These are phyloP conservation scores for Phaeomoniella chlamydospora DNA, from an alignment of 2,329 filamentous ascomycete species.

Conservation along the genomic window DNA sequence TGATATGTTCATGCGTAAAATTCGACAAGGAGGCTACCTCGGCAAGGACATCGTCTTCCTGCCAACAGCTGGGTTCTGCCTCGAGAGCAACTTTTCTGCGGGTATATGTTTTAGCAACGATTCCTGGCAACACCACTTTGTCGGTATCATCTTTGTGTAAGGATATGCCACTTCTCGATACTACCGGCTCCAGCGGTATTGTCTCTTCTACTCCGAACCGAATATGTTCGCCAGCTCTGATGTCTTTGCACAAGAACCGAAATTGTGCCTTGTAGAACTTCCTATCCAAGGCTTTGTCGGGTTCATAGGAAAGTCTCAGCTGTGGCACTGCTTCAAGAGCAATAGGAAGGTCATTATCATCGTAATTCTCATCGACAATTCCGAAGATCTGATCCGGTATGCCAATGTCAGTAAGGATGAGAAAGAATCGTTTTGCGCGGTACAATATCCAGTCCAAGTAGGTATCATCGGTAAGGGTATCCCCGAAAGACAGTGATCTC, in stretches of 20 bases:
- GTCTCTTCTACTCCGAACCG: conserved; percentile 45
- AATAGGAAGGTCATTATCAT: conserved; percentile 47
- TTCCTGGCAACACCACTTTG: conserved; percentile 21
- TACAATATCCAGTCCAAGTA: conserved; percentile 52
- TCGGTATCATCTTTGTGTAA: conserved; percentile 23
- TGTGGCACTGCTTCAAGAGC: conserved; percentile 38
- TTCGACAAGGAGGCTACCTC: conserved; percentile 23
- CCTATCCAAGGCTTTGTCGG: conserved; percentile 35
- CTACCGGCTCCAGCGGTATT: conserved; percentile 41
- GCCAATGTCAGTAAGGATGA: conserved; percentile 43
- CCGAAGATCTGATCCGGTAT: conserved; percentile 50
- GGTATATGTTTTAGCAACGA: conserved; percentile 14
- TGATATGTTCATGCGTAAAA: conserved; percentile 26
- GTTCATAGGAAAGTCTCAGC: conserved; percentile 35
- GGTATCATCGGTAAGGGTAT: conserved; percentile 29
- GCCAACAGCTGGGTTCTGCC: conserved; percentile 20
- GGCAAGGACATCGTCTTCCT: conserved; percentile 22
- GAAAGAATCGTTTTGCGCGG: conserved; percentile 41
- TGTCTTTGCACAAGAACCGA: conserved; percentile 40
- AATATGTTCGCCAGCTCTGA: conserved; percentile 41
- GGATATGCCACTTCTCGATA: conserved; percentile 25
- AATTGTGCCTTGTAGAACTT: conserved; percentile 48
- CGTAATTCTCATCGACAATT: conserved; percentile 45
- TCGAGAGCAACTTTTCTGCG: conserved; percentile 23
- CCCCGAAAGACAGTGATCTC: conserved; percentile 23